These are phyloP conservation scores for Penicillium sp. DNA, from an alignment of 2,329 filamentous ascomycete species.

Conservation along the genomic window DNA sequence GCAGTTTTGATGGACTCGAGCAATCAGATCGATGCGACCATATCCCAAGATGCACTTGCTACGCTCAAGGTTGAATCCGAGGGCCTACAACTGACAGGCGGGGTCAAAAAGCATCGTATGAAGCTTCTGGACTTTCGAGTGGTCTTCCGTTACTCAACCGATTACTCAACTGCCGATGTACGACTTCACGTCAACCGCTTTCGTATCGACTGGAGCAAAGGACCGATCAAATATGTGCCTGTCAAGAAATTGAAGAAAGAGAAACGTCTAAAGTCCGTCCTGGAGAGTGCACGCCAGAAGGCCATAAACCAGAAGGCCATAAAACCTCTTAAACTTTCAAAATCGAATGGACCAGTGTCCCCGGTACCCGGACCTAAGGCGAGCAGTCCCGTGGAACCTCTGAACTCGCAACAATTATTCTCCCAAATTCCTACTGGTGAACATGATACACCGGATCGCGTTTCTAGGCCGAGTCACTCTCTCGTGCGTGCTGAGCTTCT, in stretches of 20 bases:
- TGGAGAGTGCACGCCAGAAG: constrained; percentile 12
- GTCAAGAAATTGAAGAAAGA: constrained; percentile 22
- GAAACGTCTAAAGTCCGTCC: constrained; percentile 11
- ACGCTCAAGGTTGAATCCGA: constrained; percentile 18
- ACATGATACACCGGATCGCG: background rate
- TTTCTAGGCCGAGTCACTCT: background rate
- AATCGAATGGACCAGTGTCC: background rate
- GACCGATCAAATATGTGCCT: constrained; percentile 10
- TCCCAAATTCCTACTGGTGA: constrained; percentile 10
- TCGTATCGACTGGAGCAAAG: constrained; percentile 20
- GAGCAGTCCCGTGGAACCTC: background rate
- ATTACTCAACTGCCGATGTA: constrained; percentile 24
- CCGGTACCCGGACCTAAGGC: constrained; percentile 6
- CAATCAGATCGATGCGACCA: constrained; percentile 31
- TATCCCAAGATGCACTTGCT: constrained; percentile 26
- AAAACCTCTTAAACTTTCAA: background rate
- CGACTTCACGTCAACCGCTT: constrained; percentile 26
- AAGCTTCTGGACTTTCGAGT: constrained; percentile 34
- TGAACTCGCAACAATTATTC: constrained; percentile 9
- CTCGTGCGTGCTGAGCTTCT: constrained; percentile 9
- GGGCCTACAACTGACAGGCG: constrained; percentile 14
- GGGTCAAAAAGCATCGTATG: constrained; percentile 26
- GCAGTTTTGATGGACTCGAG: constrained; percentile 33
- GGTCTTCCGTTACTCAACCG: constrained; percentile 28
- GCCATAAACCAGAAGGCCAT: constrained; percentile 13